Evolutionary conservation across 2,329 filamentous ascomycete species (phyloP).

Genomic region (Xylaria sp.): DNA sequence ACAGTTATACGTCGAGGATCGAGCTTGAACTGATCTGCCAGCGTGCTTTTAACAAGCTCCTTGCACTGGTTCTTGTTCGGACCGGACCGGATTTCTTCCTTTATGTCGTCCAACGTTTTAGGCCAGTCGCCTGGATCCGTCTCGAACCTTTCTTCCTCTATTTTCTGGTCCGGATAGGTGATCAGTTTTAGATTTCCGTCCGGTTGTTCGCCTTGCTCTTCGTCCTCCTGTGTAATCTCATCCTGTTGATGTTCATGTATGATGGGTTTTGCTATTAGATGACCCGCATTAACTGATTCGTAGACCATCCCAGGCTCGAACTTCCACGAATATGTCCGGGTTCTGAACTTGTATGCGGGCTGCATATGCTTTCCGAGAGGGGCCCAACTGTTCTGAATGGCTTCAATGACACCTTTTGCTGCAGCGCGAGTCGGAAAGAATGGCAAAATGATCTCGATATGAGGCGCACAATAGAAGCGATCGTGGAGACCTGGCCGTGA

Average conservation of each 20-base stretch:
- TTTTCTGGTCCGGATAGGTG: neutral
- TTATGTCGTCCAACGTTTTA: constrained; percentile 14
- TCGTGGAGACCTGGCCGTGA: constrained; percentile 14
- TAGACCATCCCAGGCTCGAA: constrained; percentile 26
- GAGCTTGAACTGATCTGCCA: constrained; percentile 14
- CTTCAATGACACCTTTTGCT: constrained; percentile 18
- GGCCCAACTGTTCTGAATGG: constrained; percentile 16
- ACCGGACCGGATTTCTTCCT: constrained; percentile 16
- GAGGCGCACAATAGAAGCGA: constrained; percentile 25
- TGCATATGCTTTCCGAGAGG: constrained; percentile 18
- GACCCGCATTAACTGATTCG: constrained; percentile 13
- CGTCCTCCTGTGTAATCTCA: neutral
- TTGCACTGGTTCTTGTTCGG: constrained; percentile 18
- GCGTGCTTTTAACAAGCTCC: constrained; percentile 12
- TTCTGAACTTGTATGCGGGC: constrained; percentile 24
- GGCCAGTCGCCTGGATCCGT: neutral
- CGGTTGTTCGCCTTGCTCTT: neutral
- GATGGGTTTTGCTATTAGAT: constrained; percentile 12
- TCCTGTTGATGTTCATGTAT: neutral
- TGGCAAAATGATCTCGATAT: constrained; percentile 21
- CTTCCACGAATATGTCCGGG: constrained; percentile 16
- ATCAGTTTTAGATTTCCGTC: neutral
- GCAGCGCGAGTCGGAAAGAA: constrained; percentile 15
- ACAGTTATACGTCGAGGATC: constrained; percentile 16
- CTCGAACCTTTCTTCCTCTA: neutral